A percentile compares a stretch with the other conserved stretches of the same genome.
Conservation (phyloP, 164 flowering plant species). For the Liriodendron chinense region DNA sequence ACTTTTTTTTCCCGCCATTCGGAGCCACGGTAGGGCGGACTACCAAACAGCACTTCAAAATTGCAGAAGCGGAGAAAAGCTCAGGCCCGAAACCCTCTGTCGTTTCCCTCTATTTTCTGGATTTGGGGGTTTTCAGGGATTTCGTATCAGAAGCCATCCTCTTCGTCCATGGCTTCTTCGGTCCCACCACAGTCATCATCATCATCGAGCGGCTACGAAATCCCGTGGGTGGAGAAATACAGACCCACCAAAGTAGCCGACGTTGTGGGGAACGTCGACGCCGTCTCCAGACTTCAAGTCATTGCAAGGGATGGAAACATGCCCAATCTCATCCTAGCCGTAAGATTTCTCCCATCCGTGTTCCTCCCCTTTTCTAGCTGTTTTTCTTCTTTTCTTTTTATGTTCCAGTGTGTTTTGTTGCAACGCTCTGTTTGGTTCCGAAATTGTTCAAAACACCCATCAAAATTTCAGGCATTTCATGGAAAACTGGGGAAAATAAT, state of each 20-base stretch:
- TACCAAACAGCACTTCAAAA: no score
- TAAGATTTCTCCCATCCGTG: conserved; percentile 14
- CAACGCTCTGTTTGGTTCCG: no score
- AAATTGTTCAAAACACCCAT: no score
- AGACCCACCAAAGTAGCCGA: conserved; percentile 68
- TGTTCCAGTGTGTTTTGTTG: no score
- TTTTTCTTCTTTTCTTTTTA: neutral
- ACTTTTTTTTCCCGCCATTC: no score
- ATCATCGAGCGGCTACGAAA: conserved; percentile 36
- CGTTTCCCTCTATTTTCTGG: conserved; percentile 16
- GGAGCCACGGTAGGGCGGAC: no score
- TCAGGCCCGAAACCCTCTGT: neutral
- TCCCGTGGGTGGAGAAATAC: conserved; percentile 88
- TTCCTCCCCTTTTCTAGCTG: neutral
- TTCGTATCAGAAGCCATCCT: neutral
- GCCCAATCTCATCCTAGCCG: conserved; percentile 87
- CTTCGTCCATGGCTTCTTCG: neutral
- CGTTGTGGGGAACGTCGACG: conserved; percentile 77
- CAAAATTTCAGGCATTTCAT: neutral
- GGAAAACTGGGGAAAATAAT: neutral
- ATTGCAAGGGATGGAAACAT: conserved; percentile 89
- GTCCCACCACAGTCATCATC: conserved; percentile 18
- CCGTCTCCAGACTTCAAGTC: conserved; percentile 73
- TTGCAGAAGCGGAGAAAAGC: no score
- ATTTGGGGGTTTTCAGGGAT: neutral